Evolutionary conservation across 2,329 filamentous ascomycete genomes (phyloP), one percentile per base, ranked within the genome.

Genomic region (Epichloe sp.): DNA sequence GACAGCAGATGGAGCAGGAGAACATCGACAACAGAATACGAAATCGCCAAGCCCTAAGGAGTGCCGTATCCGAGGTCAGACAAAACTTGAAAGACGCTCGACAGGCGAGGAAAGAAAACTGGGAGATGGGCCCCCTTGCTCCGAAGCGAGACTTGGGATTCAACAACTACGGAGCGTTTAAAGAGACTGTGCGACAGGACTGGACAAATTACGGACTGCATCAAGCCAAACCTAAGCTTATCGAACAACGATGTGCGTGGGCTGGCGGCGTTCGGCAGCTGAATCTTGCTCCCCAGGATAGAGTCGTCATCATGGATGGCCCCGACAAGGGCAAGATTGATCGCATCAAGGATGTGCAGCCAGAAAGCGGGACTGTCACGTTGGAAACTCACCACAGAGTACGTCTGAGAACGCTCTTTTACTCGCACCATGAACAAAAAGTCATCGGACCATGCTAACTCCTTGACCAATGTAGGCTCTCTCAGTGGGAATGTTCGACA

Each of bases 251-350:
- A 41, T 73, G 70, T 55, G 72, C 67, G 34, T 82, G 78, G 78
- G 75, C 75, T n/a, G 76, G 78, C 44, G 74, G 73, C 37, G 57
- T 67, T 35, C 71, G 71, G 57, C 75, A 76, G 65, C 72, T 86
- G 54, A 84, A 81, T 57, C 71, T 90, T 53, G 77, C 75, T 23
- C 62, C 69, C 4, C 82, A 83, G 6, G 93, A 97, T 68, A 79
- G 93, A 53, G 89, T 96, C 35, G 86, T 91, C 49, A 71, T 97
- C 53, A 70, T 88, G 50, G 80, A 84, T 54, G 90, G 91, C 8
- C 77, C 76, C 37, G 86, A 93, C 61, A 85, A 83, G 71, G 89
- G 89, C 60, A 87, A 84, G 71, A 93, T 98, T 67, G 86, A 87
- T 48, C 71, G 71, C n/a, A 79, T 97, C 44, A 66, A 65, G 53